These are phyloP conservation scores for Filobasidium floriforme DNA, from an alignment of 768 basidiomycete species.

Conservation along the genomic window DNA sequence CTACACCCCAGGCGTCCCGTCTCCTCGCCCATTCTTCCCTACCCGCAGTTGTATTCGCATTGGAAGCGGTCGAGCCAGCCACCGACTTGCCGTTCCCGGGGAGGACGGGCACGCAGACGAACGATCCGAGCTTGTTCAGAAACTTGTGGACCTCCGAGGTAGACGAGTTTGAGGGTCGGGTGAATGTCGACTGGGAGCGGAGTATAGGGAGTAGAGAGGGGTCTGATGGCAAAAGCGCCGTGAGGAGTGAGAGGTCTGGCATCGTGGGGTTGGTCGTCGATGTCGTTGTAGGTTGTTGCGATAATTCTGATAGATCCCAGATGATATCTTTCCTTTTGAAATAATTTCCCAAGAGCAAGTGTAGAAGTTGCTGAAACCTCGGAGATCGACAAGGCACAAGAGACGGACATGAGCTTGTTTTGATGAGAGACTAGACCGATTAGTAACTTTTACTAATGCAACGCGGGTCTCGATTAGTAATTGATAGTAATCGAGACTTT, in stretches of 20 bases:
- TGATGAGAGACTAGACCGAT: too few species aligned
- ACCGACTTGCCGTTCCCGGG: neutral
- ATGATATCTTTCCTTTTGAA: neutral
- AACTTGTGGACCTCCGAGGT: neutral
- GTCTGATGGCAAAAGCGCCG: constrained; percentile 3
- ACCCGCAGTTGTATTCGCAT: neutral
- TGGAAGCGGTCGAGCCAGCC: neutral
- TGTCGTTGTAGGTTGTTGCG: neutral
- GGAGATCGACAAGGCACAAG: too few species aligned
- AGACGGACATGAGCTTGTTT: too few species aligned
- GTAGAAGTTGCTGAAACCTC: too few species aligned
- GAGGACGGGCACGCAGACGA: neutral
- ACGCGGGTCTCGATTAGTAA: too few species aligned
- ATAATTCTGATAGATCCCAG: neutral
- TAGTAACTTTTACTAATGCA: too few species aligned
- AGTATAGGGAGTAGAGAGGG: constrained; percentile 10
- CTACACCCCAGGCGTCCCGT: constrained; percentile 5
- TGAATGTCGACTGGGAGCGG: neutral
- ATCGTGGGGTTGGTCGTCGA: neutral
- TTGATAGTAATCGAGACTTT: too few species aligned
- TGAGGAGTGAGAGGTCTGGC: constrained; percentile 5
- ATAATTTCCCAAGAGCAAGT: too few species aligned
- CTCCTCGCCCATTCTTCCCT: constrained; percentile 1
- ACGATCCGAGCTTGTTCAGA: neutral
- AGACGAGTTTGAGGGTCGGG: neutral